Conservation (phyloP, 1,139 yeast genomes). For the Zygosaccharomyces pseudobailii region DNA sequence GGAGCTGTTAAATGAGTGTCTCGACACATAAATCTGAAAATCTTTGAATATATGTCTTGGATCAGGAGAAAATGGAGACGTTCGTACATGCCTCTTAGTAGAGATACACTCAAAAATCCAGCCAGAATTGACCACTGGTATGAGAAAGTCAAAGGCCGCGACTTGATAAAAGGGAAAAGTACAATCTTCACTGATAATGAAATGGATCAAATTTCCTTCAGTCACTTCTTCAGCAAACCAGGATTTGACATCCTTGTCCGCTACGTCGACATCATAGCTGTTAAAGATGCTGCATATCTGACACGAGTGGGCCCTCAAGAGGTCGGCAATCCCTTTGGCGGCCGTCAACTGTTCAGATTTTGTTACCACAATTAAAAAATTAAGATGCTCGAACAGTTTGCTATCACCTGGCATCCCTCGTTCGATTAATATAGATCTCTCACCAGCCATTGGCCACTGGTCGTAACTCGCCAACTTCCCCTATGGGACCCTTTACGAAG, state of each 20-base stretch:
- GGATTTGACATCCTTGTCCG: slow-evolving; percentile 18
- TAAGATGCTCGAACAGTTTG: slow-evolving; percentile 39
- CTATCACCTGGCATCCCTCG: slow-evolving; percentile 10
- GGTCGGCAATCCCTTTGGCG: slow-evolving; percentile 24
- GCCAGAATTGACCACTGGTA: slow-evolving; percentile 62
- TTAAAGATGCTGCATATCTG: slow-evolving; percentile 11
- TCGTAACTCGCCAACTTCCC: neutral
- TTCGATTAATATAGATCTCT: neutral
- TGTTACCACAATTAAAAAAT: slow-evolving; percentile 42
- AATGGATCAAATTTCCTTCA: slow-evolving; percentile 34
- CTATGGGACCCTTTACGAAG: neutral
- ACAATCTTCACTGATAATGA: slow-evolving; percentile 51
- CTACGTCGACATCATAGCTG: slow-evolving; percentile 14
- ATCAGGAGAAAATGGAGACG: slow-evolving; percentile 55
- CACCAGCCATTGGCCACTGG: slow-evolving; percentile 3
- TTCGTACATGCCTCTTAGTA: slow-evolving; percentile 44
- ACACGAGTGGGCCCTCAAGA: slow-evolving; percentile 13
- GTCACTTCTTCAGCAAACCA: slow-evolving; percentile 17
- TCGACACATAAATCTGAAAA: slow-evolving; percentile 57
- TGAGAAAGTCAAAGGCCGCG: slow-evolving; percentile 47
- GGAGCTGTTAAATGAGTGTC: slow-evolving; percentile 53
- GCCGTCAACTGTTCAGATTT: slow-evolving; percentile 29
- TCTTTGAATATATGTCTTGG: slow-evolving; percentile 60
- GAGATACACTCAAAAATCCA: slow-evolving; percentile 58
- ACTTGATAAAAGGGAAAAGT: slow-evolving; percentile 52